Conservation (phyloP, 495 filamentous ascomycete genomes). For the Penicillium flavigenum region DNA sequence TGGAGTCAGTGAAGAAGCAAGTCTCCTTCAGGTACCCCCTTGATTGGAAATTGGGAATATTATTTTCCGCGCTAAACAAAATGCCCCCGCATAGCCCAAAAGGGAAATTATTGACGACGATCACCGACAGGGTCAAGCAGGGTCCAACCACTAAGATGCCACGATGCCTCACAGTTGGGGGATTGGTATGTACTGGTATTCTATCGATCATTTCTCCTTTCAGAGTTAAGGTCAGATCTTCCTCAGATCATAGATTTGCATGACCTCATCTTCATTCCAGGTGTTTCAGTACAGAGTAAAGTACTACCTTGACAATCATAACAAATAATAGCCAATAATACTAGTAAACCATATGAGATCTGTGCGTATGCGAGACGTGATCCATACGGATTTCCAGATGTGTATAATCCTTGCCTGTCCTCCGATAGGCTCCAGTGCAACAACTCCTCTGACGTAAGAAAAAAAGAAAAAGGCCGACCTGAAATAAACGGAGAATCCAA, state of each 20-base stretch:
- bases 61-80: constrained; percentile 13
- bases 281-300: background rate
- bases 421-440: background rate
- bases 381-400: background rate
- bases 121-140: constrained; percentile 21
- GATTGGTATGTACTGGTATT: background rate
- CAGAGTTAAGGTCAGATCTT: constrained; percentile 9
- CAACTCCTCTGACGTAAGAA: constrained; percentile 4
- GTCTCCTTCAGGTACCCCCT: constrained; percentile 11
- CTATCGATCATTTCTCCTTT: constrained; percentile 7
- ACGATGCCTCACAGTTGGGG: too few species aligned
- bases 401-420: background rate
- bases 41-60: constrained; percentile 15
- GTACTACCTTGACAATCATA: too few species aligned
- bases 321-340: background rate
- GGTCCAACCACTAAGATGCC: constrained; percentile 18
- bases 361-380: constrained; percentile 3
- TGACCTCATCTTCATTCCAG: constrained; percentile 14
- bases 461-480: too few species aligned
- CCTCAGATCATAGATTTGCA: constrained; percentile 2
- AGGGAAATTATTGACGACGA: constrained; percentile 18
- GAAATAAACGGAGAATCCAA: background rate
- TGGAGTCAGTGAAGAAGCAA: background rate
- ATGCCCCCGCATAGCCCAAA: constrained; percentile 23
- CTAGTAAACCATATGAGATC: background rate